A percentile compares a stretch with the other conserved stretches of the same genome.
Conservation (phyloP, 768 basidiomycete genomes). For the Crassisporium funariophilum region DNA sequence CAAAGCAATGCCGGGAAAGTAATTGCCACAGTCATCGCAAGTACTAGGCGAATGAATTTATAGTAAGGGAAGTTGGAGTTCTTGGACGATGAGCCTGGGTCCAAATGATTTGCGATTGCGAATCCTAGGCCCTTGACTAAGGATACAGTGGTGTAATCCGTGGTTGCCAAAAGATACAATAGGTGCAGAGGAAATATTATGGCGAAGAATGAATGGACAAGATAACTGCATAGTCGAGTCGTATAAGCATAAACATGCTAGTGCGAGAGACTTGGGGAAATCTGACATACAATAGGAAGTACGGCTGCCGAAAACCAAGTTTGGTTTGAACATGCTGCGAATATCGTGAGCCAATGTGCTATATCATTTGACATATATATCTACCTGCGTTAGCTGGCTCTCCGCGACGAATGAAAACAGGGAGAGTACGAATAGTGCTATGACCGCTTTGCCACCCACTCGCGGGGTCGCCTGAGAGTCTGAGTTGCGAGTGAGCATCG, state of each 20-base stretch:
- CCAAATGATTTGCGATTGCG: conserved; percentile 51
- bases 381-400: conserved; percentile 78
- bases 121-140: conserved; percentile 54
- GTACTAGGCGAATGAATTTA: conserved; percentile 39
- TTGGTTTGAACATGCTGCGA: conserved; percentile 81
- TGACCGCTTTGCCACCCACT: conserved; percentile 50
- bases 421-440: conserved; percentile 57
- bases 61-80: conserved; percentile 41
- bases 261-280: neutral
- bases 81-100: conserved; percentile 32
- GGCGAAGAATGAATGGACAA: conserved; percentile 82
- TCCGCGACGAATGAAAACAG: conserved; percentile 78
- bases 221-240: conserved; percentile 54
- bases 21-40: conserved; percentile 55
- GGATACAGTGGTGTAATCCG: conserved; percentile 48
- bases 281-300: conserved; percentile 78
- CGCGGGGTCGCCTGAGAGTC: conserved; percentile 16
- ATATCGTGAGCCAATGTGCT: no score
- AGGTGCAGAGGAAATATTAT: conserved; percentile 86
- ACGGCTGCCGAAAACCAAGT: conserved; percentile 82
- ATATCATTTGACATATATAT: no score
- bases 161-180: conserved; percentile 55
- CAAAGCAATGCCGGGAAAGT: conserved; percentile 71
- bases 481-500: conserved; percentile 28
- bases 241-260: conserved; percentile 3